Conservation (phyloP, 2,329 filamentous ascomycete genomes). For the Alternaria sp. region DNA sequence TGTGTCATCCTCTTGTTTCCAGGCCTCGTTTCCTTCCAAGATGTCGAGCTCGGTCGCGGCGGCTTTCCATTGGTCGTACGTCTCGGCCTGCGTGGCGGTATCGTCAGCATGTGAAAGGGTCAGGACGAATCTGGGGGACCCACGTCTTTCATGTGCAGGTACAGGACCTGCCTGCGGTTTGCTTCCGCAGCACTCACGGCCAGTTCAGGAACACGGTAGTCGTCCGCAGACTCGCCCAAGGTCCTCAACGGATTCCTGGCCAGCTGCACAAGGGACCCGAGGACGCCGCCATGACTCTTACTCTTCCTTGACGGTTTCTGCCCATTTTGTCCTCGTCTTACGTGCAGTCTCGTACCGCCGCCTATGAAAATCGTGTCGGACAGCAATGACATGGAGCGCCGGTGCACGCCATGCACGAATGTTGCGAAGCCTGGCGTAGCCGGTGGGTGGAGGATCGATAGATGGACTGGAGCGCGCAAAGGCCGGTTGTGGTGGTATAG, state of each 20-base stretch:
- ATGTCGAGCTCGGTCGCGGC: conserved; percentile 80
- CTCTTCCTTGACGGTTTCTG: conserved; percentile 30
- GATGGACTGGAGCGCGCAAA: conserved; percentile 8
- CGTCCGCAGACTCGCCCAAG: conserved; percentile 24
- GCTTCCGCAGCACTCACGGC: conserved; percentile 17
- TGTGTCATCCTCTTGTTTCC: conserved; percentile 76
- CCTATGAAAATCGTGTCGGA: conserved; percentile 46
- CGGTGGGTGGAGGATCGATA: conserved; percentile 20
- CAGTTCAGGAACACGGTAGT: conserved; percentile 27
- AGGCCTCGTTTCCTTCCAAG: conserved; percentile 80
- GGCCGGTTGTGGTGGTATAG: conserved; percentile 4
- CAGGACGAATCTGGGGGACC: conserved; percentile 44
- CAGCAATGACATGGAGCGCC: conserved; percentile 49
- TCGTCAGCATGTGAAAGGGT: conserved; percentile 42
- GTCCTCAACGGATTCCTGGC: conserved; percentile 47
- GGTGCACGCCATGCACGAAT: conserved; percentile 46
- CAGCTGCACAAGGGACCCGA: conserved; percentile 49
- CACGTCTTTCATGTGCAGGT: conserved; percentile 71
- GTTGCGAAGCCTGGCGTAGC: conserved; percentile 23
- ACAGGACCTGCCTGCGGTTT: conserved; percentile 66
- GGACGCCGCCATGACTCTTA: conserved; percentile 44
- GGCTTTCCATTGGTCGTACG: conserved; percentile 74
- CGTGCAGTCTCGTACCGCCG: conserved; percentile 44
- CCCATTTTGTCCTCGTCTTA: conserved; percentile 25
- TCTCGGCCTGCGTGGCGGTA: conserved; percentile 64